Conservation (phyloP, 805 yeast genomes). For the Brettanomyces custersianus region DNA sequence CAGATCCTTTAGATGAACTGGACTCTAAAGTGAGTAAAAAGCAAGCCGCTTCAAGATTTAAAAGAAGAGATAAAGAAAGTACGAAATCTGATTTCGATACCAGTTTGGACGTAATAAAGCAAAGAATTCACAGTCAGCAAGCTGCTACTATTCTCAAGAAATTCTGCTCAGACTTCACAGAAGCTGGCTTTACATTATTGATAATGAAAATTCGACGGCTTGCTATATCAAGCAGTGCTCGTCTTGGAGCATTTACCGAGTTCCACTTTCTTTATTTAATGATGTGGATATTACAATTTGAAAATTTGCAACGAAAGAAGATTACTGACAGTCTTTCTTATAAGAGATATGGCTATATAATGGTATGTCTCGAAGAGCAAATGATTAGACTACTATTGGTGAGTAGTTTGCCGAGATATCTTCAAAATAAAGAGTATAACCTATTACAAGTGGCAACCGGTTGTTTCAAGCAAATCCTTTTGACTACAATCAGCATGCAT, state of each 20-base stretch:
- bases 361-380: conserved; percentile 5
- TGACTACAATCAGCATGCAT: conserved; percentile 30
- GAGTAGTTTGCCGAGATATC: conserved; percentile 28
- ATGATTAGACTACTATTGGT: conserved; percentile 5
- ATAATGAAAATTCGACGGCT: conserved; percentile 38
- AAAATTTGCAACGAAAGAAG: conserved; percentile 29
- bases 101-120: conserved; percentile 14
- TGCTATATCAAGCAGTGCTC: conserved; percentile 21
- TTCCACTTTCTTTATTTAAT: conserved; percentile 48
- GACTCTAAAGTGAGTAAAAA: conserved; percentile 60
- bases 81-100: conserved; percentile 23
- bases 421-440: conserved; percentile 39
- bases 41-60: conserved; percentile 25
- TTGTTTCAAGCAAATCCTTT: conserved; percentile 55
- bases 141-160: conserved; percentile 25
- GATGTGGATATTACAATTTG: conserved; percentile 72
- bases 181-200: conserved; percentile 67
- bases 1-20: conserved; percentile 50
- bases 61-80: conserved; percentile 13
- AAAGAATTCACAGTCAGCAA: conserved; percentile 16
- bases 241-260: conserved; percentile 19
- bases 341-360: conserved; percentile 15
- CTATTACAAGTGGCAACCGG: conserved; percentile 63
- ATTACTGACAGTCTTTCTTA: conserved; percentile 23
- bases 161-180: conserved; percentile 53